Base-by-base conservation (phyloP, 768 basidiomycete genomes). In the Ramaria sp. region DNA sequence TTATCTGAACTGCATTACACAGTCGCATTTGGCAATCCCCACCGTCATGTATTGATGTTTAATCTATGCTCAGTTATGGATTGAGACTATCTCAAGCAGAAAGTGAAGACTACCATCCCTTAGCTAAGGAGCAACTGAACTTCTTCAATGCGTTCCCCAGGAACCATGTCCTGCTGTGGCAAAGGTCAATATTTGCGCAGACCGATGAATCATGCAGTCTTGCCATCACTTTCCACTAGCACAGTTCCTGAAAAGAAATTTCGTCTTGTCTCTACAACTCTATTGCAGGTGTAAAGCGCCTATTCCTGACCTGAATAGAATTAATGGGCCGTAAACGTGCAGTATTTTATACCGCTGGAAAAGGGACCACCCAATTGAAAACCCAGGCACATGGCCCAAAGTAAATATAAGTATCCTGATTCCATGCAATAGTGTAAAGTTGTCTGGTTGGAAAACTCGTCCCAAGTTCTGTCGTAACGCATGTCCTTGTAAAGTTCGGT, bases 111-210 rank as follows among this genome's bases (percentile, higher is more conserved):
- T 16, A 9, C 39, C 8, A 10, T 41, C 18, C 39, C 20, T 41
- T 41, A 6, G 22, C 28, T 32, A 88, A 65, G 85, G 84, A 88
- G 34, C 77, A 70, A 24, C 77, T 77, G 24, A 88, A 70, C 77
- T 88, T 78, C 42, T 72, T 69, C 48, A 80, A 66, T 10, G 80
- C 71, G 63, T 85, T 81, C 57, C 69, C 74, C 3, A 85, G 28
- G 43, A 37, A 82, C 83, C 82, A 83, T 88, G 86, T n/a, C 86
- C 86, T 24, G 84, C 86, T 3, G 79, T 84, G n/a, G 75, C 78
- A 62, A 81, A 85, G 34, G 82, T 85, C 54, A 90, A 66, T n/a
- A 75, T 74, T 6, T 73, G 75, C 34, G 71, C 71, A 25, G 67
- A 71, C 65, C 81, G 44, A 75, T 79, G 62, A 71, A 69, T 3